Evolutionary conservation across 139 green algal species (phyloP).

Genomic region (Chlorella sp.): DNA sequence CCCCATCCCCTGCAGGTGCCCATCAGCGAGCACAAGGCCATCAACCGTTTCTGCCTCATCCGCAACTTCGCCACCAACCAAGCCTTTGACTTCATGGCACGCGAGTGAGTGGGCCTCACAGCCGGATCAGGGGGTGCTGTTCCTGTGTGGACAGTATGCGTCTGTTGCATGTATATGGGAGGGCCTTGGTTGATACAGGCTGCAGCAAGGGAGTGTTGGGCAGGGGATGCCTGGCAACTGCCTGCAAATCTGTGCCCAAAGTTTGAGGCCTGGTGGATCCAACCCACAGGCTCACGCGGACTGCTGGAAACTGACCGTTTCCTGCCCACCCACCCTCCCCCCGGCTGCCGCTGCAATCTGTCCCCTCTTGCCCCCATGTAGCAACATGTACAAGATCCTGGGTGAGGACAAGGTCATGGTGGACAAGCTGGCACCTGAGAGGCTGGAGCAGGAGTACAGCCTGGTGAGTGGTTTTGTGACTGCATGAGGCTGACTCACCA

Average conservation of each 20-base stretch:
- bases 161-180: not conserved
- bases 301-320: no score
- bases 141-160: not conserved
- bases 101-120: conserved; percentile 4
- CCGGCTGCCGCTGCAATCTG: no score
- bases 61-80: conserved; percentile 53
- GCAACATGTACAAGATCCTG: conserved; percentile 38
- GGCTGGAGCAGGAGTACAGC: conserved; percentile 15
- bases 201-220: not conserved
- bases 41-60: conserved; percentile 77
- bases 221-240: not conserved
- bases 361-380: no score
- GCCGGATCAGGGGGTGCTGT: not conserved
- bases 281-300: no score
- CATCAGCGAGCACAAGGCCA: conserved; percentile 47
- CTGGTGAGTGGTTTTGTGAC: not conserved
- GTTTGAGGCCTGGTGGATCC: no score
- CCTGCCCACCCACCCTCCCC: no score
- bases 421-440: no score
- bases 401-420: conserved; percentile 31
- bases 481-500: not conserved
- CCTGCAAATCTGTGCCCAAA: no score
- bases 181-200: not conserved
- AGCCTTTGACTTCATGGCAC: conserved; percentile 53
- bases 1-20: no score